Percentiles rank a stretch among this genome's conserved stretches.
Conservation (phyloP, 768 basidiomycete species). For the Pleurotus eryngii region DNA sequence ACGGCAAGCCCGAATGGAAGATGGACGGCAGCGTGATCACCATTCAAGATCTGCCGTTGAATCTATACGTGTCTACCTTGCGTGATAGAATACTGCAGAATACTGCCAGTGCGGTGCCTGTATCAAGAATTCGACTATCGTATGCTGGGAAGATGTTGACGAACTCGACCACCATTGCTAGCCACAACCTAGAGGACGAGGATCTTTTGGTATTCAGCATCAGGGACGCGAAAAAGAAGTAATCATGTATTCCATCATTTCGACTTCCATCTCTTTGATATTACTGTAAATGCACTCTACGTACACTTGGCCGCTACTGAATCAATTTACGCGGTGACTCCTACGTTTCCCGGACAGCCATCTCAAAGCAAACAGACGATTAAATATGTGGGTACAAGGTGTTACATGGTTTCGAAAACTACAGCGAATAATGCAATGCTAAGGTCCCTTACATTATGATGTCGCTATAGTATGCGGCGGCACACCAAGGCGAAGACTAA, state of each 20-base stretch:
- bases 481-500: constrained; percentile 67
- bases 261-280: background rate
- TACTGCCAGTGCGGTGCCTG: constrained; percentile 74
- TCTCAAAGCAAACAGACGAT: background rate
- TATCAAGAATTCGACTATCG: constrained; percentile 77
- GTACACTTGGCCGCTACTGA: no score
- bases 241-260: constrained; percentile 11
- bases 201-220: constrained; percentile 78
- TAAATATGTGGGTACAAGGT: background rate
- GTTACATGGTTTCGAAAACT: background rate
- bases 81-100: constrained; percentile 84
- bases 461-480: constrained; percentile 45
- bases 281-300: background rate
- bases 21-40: constrained; percentile 77
- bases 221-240: constrained; percentile 74
- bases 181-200: constrained; percentile 89
- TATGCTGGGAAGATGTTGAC: constrained; percentile 84
- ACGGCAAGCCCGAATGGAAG: constrained; percentile 91
- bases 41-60: constrained; percentile 81
- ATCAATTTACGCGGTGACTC: no score
- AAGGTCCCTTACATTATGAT: background rate
- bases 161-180: constrained; percentile 80
- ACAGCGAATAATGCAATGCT: no score
- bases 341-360: no score
- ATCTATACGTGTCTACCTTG: constrained; percentile 79